Conservation (phyloP, 805 yeast species). For the Candida tallmaniae region DNA sequence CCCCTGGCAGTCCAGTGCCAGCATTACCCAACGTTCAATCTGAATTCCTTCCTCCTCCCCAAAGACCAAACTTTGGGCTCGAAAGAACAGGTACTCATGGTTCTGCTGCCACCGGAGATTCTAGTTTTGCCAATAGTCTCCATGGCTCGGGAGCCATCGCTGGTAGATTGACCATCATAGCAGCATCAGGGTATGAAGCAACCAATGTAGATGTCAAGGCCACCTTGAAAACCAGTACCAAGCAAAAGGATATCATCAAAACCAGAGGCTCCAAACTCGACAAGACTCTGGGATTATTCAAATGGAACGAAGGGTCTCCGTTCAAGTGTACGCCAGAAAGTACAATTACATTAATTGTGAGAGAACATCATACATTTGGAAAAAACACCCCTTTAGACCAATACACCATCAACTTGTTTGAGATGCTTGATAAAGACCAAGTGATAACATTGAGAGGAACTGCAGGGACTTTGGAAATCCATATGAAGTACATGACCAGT, state of each 20-base stretch:
- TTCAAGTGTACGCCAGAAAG: conserved; percentile 66
- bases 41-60: conserved; percentile 36
- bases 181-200: conserved; percentile 41
- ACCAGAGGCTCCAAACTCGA: conserved; percentile 54
- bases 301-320: conserved; percentile 60
- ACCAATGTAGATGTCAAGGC: conserved; percentile 49
- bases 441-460: conserved; percentile 34
- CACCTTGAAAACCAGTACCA: conserved; percentile 41
- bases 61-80: conserved; percentile 23
- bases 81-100: conserved; percentile 19
- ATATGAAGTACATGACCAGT: conserved; percentile 23
- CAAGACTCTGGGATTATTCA: conserved; percentile 35
- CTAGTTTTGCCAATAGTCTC: conserved; percentile 32
- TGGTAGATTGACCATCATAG: conserved; percentile 51
- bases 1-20: conserved; percentile 4
- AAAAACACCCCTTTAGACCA: conserved; percentile 62
- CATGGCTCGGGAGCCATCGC: conserved; percentile 38
- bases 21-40: conserved; percentile 31
- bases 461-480: conserved; percentile 40
- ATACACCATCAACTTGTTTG: conserved; percentile 48
- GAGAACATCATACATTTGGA: conserved; percentile 70
- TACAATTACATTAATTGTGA: conserved; percentile 53
- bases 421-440: conserved; percentile 43
- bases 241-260: conserved; percentile 56
- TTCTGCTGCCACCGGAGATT: conserved; percentile 25